phyloP scores from a whole-genome alignment of 228 moss, liverwort and hornwort genomes.

The Sphagnum fallax region DNA sequence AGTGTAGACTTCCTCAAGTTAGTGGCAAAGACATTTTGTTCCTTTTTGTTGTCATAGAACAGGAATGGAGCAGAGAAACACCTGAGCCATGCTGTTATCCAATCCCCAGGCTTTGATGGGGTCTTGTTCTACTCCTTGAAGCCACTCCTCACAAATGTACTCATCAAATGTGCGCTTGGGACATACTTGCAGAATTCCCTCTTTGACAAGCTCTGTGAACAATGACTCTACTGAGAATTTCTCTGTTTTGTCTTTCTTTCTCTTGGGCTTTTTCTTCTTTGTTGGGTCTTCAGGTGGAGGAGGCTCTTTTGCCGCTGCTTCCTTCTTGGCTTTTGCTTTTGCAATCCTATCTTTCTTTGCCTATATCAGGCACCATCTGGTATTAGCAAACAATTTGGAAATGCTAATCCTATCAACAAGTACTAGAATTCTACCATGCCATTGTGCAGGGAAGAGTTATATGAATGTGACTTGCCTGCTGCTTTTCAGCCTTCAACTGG shows the following conservation, averaged over 20 bases:
- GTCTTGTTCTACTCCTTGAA: conserved; percentile 28
- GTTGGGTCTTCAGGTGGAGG: conserved; percentile 10
- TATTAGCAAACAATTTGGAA: not conserved
- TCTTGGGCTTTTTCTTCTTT: conserved; percentile 38
- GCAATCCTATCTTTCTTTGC: conserved; percentile 65
- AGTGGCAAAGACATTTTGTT: too few species aligned
- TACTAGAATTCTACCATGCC: too few species aligned
- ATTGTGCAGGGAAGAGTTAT: too few species aligned
- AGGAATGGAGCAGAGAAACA: conserved; percentile 1
- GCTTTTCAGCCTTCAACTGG: conserved; percentile 66
- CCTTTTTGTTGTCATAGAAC: too few species aligned
- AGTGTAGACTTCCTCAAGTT: too few species aligned
- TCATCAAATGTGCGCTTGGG: conserved; percentile 76
- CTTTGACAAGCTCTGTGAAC: conserved; percentile 52
- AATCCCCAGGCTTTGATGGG: conserved; percentile 53
- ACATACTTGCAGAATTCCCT: conserved; percentile 64
- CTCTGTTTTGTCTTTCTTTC: conserved; percentile 54
- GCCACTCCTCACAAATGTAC: conserved; percentile 68
- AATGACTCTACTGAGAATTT: conserved; percentile 61
- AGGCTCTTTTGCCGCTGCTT: conserved; percentile 25
- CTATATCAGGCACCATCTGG: conserved; percentile 6
- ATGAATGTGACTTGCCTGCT: conserved; percentile 17
- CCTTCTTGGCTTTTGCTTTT: conserved; percentile 62
- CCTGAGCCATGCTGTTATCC: conserved; percentile 89
- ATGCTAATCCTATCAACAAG: too few species aligned